Base-by-base conservation (phyloP, 2,329 filamentous ascomycete species). In the Neurospora crassa region DNA sequence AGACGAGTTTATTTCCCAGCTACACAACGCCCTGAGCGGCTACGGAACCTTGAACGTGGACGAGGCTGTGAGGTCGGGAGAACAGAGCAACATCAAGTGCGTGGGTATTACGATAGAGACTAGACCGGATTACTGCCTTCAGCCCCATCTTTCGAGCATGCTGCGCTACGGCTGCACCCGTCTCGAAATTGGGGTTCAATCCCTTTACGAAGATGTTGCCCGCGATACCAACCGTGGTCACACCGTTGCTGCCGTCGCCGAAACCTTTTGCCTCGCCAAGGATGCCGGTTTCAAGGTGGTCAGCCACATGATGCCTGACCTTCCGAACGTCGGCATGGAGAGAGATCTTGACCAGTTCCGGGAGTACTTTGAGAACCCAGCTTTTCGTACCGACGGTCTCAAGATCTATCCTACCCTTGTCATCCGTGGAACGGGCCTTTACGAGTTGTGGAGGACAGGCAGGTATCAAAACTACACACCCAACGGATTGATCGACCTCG, bases 91-190 rank as follows among this genome's bases (percentile, higher is more conserved):
- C 77, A 91, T 95, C 79, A 99, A 99, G 81, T 99, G 96, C 77
- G 96, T 99, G 14, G 96, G 96, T 70, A 98, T 99, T 78, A 99
- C 96, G 1, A 99, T 99, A 77, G 96, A 99, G 83, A 99, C 96
- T 3, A 86, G 96, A 42, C 96, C 96, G 0, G 96, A 99, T 80
- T 99, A 99, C 83, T 99, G 96, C 78, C 83, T 98, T 71, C 94
- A 97, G 76, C 92, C 93, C n/a, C 96, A 99, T 80, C 85, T 99
- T 41, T 94, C 93, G 40, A 92, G 92, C 77, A 99, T 99, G 96
- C 85, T 99, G 69, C 89, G 95, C n/a, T 99, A 99, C 78, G 96
- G 96, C 43, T 99, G 96, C 81, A 99, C 96, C 1, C 88, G 96
- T 70, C 84, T 99, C 20, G 96, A 99, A 79, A 90, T 99, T 71